Base-by-base conservation (phyloP, 805 yeast species). In the Isabelozyma pseudorhagii region DNA sequence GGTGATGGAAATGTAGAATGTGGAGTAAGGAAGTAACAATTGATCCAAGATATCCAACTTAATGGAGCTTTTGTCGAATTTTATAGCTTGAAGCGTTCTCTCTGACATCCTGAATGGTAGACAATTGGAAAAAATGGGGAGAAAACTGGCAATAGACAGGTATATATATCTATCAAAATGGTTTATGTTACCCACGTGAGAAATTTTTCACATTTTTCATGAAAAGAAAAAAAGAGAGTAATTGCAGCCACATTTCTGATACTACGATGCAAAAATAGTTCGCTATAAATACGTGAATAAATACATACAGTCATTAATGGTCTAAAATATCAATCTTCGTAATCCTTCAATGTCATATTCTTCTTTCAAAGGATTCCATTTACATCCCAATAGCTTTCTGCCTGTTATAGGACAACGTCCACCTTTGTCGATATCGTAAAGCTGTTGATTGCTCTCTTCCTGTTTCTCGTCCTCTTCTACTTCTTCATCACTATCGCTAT, bases 391-490 rank as follows among this genome's bases (percentile, higher is more conserved):
- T 36, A 93, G 69, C 55, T 74, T 80, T 48, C 78, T 83, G 0
- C 91, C 88, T 0, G 97, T 87, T 1, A 88, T 78, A 0, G 98
- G 98, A 62, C 98, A 93, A 53, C 85, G 73, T 2, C 92, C 92
- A 8, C 86, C 88, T 14, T 71, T 70, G 14, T 61, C 58, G 17
- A 72, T 68, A 44, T 75, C 78, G 41, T 58, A 54, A 38, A 25
- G 31, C 18, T 8, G 28, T 15, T 44, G 14, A 9, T 27, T 28
- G 25, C 44, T 43, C 25, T 45, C 40, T 8, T 21, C 28, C 28
- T 51, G 41, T 21, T 46, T 45, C 7, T 42, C 46, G 15, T 51
- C 55, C 10, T 51, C 58, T 4, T 51, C 58, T 3, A 54, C 59
- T 9, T 56, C 59, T 1, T 53, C 58, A 7, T 54, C 60, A 7